Evolutionary conservation across 306 rosid species (phyloP), one percentile per base, ranked within the genome.

Genomic region (Senna tora): DNA sequence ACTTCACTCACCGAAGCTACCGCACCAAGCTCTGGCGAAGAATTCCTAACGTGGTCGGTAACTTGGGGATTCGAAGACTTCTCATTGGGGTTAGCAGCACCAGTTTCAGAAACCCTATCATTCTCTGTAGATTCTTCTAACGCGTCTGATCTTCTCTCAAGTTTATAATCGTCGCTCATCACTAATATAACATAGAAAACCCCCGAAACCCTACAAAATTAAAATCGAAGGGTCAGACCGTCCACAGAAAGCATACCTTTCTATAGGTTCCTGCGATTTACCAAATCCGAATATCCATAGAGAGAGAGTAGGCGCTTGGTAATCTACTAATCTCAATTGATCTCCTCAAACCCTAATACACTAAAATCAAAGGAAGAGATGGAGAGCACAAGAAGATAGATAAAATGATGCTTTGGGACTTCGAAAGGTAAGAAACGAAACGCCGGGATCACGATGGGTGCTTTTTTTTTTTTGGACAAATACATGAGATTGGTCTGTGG

Each of bases 91-190:
- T 69, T 61, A 22, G 34, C 83, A 16, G 38, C 69, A 38, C 22
- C 78, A 9, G 52, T 75, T n/a, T 62, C 81, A 6, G 75, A 47
- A 65, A 68, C 76, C 67, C 72, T 55, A 12, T 16, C 73, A 66
- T 75, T 76, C 49, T 63, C 53, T 45, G 4, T 69, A 8, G 82
- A 77, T 9, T 67, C 83, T 50, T 36, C 84, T 22, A 66, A 47
- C 58, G 65, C 42, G 43, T 75, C 88, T 6, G 75, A 43, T 69
- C 76, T 73, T 6, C 68, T 61, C 9, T 69, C 87, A 21, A 80
- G 78, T 21, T 81, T 78, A 67, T 73, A 67, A 78, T 62, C 89
- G 78, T 38, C 77, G 79, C 72, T 86, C 95, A 88, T 89, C 82
- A 80, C 74, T 74, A 82, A 84, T 57, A 73, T 56, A 71, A 20